These are phyloP conservation scores for Primulina eburnea DNA, from an alignment of 257 asterid species.

Conservation along the genomic window DNA sequence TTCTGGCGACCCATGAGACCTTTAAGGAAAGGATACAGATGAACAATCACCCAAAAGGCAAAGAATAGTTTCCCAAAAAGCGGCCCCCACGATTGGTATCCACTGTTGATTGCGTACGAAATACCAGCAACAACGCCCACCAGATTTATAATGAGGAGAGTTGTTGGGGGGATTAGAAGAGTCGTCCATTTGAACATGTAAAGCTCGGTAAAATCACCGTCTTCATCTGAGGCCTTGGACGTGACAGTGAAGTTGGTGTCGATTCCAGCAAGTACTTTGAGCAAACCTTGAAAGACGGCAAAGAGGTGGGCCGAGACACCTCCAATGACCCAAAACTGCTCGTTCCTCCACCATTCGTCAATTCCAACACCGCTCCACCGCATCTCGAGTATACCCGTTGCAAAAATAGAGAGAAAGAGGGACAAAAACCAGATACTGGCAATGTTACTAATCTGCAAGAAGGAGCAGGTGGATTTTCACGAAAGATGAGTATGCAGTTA, in stretches of 20 bases:
- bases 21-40: conserved; percentile 89
- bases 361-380: conserved; percentile 98
- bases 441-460: conserved; percentile 81
- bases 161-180: conserved; percentile 87
- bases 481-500: background rate
- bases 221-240: conserved; percentile 89
- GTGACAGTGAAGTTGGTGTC: conserved; percentile 98
- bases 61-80: conserved; percentile 88
- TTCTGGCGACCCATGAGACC: conserved; percentile 98
- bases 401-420: conserved; percentile 92
- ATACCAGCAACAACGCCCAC: conserved; percentile 93
- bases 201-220: conserved; percentile 85
- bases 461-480: conserved; percentile 5
- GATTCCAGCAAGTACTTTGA: conserved; percentile 94
- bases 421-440: conserved; percentile 94
- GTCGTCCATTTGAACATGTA: conserved; percentile 98
- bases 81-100: conserved; percentile 97
- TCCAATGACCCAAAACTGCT: conserved; percentile 98
- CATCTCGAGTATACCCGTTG: conserved; percentile 96
- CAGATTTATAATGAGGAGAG: conserved; percentile 81
- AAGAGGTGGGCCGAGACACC: conserved; percentile 93
- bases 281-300: conserved; percentile 92
- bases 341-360: conserved; percentile 99
- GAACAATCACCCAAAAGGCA: conserved; percentile 97
- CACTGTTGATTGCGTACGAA: conserved; percentile 90